These are phyloP conservation scores for Beta corolliflora DNA, from an alignment of 179 eudicot genomes.

Conservation along the genomic window DNA sequence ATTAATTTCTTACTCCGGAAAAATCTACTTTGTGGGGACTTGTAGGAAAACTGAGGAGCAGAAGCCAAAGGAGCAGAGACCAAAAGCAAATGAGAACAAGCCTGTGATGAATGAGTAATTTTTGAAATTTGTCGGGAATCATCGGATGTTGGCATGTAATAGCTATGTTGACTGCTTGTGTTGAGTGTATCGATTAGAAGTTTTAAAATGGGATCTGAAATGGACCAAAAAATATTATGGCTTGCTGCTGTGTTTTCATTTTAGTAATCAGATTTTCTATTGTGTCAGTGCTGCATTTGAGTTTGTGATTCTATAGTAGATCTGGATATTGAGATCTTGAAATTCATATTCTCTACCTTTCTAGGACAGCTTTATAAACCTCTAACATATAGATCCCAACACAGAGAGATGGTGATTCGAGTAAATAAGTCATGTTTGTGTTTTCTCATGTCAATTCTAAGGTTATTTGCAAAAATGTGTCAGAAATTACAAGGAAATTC, in stretches of 20 bases:
- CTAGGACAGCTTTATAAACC: no score
- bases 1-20: not conserved
- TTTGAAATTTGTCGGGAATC: conserved; percentile 1
- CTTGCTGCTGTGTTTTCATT: not conserved
- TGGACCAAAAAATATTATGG: not conserved
- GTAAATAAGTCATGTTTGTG: no score
- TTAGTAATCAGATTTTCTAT: not conserved
- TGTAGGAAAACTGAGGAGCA: conserved; percentile 90
- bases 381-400: no score
- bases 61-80: conserved; percentile 80
- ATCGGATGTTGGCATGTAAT: conserved; percentile 23
- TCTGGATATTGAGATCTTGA: not conserved
- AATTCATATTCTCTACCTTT: not conserved
- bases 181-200: not conserved
- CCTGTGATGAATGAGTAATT: conserved; percentile 81
- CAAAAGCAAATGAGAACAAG: conserved; percentile 88
- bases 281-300: conserved; percentile 4
- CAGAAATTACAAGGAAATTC: no score
- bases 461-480: no score
- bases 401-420: no score
- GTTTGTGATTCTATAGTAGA: not conserved
- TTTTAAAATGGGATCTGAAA: not conserved
- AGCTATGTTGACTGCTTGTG: not conserved
- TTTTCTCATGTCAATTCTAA: no score
- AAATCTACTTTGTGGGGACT: not conserved